These are phyloP conservation scores for Rhizomucor pusillus DNA, from an alignment of 371 early-diverging fungal species.

Conservation along the genomic window DNA sequence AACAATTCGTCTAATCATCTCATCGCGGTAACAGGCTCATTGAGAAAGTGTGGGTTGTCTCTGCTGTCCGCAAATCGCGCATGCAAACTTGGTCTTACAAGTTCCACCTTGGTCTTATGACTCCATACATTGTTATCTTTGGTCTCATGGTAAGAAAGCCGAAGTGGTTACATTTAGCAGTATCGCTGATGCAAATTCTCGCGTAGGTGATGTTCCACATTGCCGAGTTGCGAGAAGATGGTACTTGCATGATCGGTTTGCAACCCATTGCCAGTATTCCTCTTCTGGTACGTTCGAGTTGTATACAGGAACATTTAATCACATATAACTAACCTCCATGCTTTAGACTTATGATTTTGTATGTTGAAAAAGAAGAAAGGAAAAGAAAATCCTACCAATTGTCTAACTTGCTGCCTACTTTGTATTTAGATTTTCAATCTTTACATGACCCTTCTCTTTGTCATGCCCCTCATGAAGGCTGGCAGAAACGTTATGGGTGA, in stretches of 20 bases:
- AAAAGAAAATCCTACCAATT: background rate
- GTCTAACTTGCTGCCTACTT: too few relatives aligned
- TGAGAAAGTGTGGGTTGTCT: constrained; percentile 40
- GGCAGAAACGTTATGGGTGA: constrained; percentile 23
- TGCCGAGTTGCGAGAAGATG: constrained; percentile 30
- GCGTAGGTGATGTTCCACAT: constrained; percentile 39
- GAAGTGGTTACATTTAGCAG: background rate
- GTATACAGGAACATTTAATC: constrained; percentile 2
- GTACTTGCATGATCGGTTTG: constrained; percentile 47
- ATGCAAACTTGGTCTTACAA: constrained; percentile 37
- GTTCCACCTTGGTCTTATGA: constrained; percentile 30
- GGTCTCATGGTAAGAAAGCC: constrained; percentile 35
- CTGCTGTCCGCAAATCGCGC: constrained; percentile 27
- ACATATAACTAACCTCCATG: background rate
- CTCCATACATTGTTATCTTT: constrained; percentile 46
- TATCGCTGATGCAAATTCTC: constrained; percentile 28
- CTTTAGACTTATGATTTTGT: constrained; percentile 42
- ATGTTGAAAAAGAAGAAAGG: constrained; percentile 9
- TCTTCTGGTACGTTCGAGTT: constrained; percentile 29
- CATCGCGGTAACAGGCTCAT: constrained; percentile 11
- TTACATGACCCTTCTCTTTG: constrained; percentile 50
- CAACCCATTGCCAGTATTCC: constrained; percentile 43
- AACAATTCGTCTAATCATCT: background rate
- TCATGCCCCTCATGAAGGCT: constrained; percentile 34
- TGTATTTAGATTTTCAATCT: constrained; percentile 34